These are phyloP conservation scores for Ogataea populi-albae DNA, from an alignment of 805 yeast genomes.

Conservation along the genomic window DNA sequence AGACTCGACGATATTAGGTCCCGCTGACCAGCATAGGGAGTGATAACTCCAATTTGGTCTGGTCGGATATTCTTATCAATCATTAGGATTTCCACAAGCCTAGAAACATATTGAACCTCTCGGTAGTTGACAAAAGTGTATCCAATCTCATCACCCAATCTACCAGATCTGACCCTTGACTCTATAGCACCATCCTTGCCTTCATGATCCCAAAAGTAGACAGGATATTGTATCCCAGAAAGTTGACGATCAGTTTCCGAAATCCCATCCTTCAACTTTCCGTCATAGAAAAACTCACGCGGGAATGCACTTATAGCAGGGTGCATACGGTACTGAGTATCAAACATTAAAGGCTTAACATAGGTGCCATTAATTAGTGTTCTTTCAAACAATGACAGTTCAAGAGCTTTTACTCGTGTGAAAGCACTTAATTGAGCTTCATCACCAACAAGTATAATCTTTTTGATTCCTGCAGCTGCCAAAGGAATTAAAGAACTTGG, in stretches of 20 bases:
- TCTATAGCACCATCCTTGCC: constrained; percentile 41
- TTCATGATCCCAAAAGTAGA: constrained; percentile 59
- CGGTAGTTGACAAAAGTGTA: constrained; percentile 56
- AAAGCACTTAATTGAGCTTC: constrained; percentile 73
- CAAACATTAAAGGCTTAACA: constrained; percentile 61
- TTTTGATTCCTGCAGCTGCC: constrained; percentile 63
- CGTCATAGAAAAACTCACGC: constrained; percentile 70
- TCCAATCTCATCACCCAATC: constrained; percentile 41
- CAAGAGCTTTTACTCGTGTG: constrained; percentile 63
- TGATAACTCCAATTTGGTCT: constrained; percentile 59
- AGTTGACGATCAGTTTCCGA: constrained; percentile 46
- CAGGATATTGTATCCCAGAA: constrained; percentile 51
- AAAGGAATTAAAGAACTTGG: constrained; percentile 69
- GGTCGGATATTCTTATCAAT: constrained; percentile 50
- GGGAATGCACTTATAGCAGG: constrained; percentile 88
- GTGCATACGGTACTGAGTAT: constrained; percentile 94
- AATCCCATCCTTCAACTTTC: constrained; percentile 69
- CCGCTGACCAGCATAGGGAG: constrained; percentile 77
- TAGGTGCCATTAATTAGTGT: constrained; percentile 60
- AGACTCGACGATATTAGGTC: constrained; percentile 54
- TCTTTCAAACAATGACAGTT: constrained; percentile 67
- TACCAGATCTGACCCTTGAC: constrained; percentile 42
- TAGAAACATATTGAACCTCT: constrained; percentile 49
- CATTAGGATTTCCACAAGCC: constrained; percentile 48
- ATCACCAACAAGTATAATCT: constrained; percentile 74